Conservation (phyloP, 495 filamentous ascomycete genomes). For the Penicillium silybi region DNA sequence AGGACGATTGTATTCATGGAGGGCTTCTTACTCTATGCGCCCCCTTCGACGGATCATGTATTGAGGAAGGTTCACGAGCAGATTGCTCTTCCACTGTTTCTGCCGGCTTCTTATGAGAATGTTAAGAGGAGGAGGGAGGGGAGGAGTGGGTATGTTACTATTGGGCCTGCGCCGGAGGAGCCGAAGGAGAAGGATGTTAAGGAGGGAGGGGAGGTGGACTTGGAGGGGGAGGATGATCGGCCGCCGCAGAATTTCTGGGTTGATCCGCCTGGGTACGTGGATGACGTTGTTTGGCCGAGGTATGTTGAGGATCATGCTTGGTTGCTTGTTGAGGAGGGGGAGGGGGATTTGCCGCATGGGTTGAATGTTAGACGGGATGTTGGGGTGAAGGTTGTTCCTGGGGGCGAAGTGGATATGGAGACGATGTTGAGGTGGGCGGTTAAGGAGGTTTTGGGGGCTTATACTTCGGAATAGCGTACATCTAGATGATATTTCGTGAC, state of each 20-base stretch:
- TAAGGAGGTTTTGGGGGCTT: constrained; percentile 33
- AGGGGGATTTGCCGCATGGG: constrained; percentile 39
- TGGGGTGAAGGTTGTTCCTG: constrained; percentile 38
- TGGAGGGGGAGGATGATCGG: constrained; percentile 36
- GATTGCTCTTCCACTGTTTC: constrained; percentile 72
- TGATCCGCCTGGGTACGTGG: constrained; percentile 91
- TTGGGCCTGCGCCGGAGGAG: constrained; percentile 42
- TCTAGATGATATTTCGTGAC: too few relatives aligned
- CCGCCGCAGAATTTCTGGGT: constrained; percentile 79
- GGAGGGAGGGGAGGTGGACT: constrained; percentile 23
- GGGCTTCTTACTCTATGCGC: constrained; percentile 77
- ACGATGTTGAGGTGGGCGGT: constrained; percentile 44
- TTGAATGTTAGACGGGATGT: constrained; percentile 32
- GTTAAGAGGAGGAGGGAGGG: constrained; percentile 67
- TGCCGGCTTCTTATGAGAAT: constrained; percentile 56
- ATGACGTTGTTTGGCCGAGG: constrained; percentile 91
- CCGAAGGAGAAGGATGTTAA: background rate
- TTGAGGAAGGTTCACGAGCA: constrained; percentile 42
- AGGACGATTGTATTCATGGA: constrained; percentile 58
- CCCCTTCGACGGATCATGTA: constrained; percentile 11
- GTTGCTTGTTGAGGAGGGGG: constrained; percentile 67
- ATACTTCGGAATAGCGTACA: background rate
- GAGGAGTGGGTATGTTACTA: constrained; percentile 79
- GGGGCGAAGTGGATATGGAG: constrained; percentile 31
- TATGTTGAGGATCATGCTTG: constrained; percentile 76